Evolutionary conservation across 2,329 filamentous ascomycete species (phyloP).

Genomic region (Zasmidium angulare): DNA sequence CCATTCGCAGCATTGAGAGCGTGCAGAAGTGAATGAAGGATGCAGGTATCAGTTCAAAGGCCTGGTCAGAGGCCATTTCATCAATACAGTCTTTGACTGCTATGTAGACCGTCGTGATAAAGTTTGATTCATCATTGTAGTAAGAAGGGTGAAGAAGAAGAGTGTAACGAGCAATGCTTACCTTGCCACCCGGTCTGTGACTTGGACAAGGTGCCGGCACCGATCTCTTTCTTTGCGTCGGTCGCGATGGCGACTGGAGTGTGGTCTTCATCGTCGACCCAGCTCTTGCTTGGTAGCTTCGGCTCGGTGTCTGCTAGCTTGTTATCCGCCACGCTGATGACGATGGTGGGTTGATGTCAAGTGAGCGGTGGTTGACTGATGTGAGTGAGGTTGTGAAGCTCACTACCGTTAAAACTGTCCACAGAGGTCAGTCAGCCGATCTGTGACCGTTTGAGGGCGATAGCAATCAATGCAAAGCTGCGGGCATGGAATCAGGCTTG

Average conservation of each 20-base stretch:
- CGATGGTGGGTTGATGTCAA: not conserved
- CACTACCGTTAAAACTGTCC: too few relatives aligned
- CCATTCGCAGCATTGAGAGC: too few relatives aligned
- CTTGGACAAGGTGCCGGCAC: constrained; percentile 12
- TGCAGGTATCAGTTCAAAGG: constrained; percentile 28
- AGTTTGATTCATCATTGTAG: constrained; percentile 36
- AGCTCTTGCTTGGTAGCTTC: constrained; percentile 22
- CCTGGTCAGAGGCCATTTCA: constrained; percentile 41
- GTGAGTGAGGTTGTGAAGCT: not conserved
- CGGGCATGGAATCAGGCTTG: constrained; percentile 23
- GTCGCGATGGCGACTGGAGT: constrained; percentile 20
- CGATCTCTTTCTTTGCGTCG: constrained; percentile 18
- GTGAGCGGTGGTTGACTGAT: not conserved
- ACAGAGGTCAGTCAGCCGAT: not conserved
- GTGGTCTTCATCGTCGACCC: constrained; percentile 35
- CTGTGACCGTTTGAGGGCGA: not conserved
- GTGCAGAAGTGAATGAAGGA: too few relatives aligned
- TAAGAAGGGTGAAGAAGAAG: not conserved
- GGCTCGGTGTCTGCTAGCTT: constrained; percentile 17
- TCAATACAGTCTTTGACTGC: constrained; percentile 39
- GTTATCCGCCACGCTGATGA: constrained; percentile 19
- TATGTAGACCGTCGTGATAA: constrained; percentile 45
- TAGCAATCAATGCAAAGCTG: not conserved
- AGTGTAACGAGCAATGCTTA: not conserved
- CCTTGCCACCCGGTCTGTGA: constrained; percentile 32